Evolutionary conservation across 495 filamentous ascomycete genomes (phyloP).

Genomic region (Aspergillus diversus): DNA sequence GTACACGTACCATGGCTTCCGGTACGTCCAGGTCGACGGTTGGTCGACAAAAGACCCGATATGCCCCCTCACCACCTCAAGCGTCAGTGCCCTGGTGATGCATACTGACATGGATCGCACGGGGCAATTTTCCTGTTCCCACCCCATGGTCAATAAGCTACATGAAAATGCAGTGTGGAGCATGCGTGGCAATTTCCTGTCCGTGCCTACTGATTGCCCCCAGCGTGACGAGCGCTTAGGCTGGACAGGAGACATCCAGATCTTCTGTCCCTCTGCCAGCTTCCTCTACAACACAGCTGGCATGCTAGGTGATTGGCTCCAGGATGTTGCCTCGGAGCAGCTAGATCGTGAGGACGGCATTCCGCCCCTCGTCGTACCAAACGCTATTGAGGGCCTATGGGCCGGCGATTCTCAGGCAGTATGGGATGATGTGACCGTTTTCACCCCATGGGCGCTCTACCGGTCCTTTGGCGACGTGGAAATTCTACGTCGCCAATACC

Average conservation of each 20-base stretch:
- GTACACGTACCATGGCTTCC: slow-evolving; percentile 62
- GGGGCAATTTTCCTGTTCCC: slow-evolving; percentile 51
- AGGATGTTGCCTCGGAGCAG: slow-evolving; percentile 49
- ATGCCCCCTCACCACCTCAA: background rate
- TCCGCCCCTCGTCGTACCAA: slow-evolving; percentile 45
- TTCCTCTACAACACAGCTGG: slow-evolving; percentile 56
- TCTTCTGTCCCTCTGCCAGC: slow-evolving; percentile 54
- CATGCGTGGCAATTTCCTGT: slow-evolving; percentile 62
- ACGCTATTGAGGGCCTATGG: slow-evolving; percentile 35
- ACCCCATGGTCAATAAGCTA: slow-evolving; percentile 52
- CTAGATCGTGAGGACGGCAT: slow-evolving; percentile 21
- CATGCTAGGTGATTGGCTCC: slow-evolving; percentile 55
- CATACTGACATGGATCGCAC: slow-evolving; percentile 55
- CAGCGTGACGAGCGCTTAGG: slow-evolving; percentile 61
- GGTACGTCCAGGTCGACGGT: slow-evolving; percentile 53
- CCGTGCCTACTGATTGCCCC: slow-evolving; percentile 59
- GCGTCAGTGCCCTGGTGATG: slow-evolving; percentile 50
- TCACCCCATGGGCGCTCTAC: slow-evolving; percentile 52
- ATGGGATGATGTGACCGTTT: slow-evolving; percentile 56
- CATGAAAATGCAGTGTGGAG: slow-evolving; percentile 56
- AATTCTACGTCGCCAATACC: slow-evolving; percentile 46
- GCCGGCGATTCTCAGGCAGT: slow-evolving; percentile 39
- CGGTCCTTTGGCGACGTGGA: slow-evolving; percentile 44
- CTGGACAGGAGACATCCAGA: slow-evolving; percentile 61
- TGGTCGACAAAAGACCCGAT: slow-evolving; percentile 38